Conservation (phyloP, 1,139 yeast genomes). For the Kodamaea suecica region DNA sequence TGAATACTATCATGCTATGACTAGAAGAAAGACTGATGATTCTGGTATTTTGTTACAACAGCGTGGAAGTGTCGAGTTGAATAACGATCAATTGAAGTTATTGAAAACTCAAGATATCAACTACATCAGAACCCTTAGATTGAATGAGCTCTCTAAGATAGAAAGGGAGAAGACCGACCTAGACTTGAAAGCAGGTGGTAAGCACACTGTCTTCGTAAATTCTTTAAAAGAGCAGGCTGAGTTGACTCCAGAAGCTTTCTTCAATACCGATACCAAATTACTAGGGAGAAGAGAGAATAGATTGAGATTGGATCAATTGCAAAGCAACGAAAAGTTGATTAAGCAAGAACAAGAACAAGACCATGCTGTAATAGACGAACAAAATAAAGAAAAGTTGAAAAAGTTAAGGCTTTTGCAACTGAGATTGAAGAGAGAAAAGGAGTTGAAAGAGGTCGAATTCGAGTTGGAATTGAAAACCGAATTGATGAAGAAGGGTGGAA, state of each 20-base stretch:
- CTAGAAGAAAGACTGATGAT: conserved; percentile 60
- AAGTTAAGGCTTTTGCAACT: conserved; percentile 53
- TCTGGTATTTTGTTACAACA: conserved; percentile 66
- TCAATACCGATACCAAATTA: conserved; percentile 67
- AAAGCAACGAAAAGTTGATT: conserved; percentile 31
- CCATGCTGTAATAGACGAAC: conserved; percentile 37
- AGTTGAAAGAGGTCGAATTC: conserved; percentile 64
- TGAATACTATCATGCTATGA: conserved; percentile 95
- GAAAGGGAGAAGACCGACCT: conserved; percentile 56
- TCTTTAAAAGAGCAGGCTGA: conserved; percentile 48
- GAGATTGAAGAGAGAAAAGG: conserved; percentile 63
- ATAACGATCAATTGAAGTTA: conserved; percentile 73
- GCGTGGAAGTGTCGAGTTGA: conserved; percentile 60
- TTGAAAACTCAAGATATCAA: conserved; percentile 88
- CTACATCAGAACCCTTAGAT: conserved; percentile 74
- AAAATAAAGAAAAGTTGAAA: conserved; percentile 56
- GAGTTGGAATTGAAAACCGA: conserved; percentile 78
- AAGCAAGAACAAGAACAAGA: conserved; percentile 25
- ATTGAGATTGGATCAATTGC: conserved; percentile 59
- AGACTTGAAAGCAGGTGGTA: conserved; percentile 56
- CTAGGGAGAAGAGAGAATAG: conserved; percentile 70
- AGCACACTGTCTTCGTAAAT: conserved; percentile 86
- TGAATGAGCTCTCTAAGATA: conserved; percentile 64
- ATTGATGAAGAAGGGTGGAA: conserved; percentile 85
- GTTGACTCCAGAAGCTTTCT: conserved; percentile 63